Evolutionary conservation across 192 early-diverging fungal species (phyloP), one percentile per base, ranked within the genome.

Genomic region (Coemansia sp.): DNA sequence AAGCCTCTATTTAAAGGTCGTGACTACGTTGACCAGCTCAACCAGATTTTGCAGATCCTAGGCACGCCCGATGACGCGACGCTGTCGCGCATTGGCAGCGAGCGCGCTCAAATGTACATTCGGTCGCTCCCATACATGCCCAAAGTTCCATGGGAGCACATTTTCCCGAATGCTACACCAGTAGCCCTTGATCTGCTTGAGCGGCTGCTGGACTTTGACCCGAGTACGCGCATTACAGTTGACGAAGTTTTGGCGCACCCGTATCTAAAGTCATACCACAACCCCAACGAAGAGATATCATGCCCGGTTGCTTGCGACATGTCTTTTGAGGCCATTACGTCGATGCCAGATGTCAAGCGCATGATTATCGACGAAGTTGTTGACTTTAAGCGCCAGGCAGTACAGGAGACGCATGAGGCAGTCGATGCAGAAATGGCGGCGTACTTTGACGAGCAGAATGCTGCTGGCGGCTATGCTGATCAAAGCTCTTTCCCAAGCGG

Each of bases 21-120:
- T 38, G 97, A 98, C 84, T 96, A 83, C 72, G 95, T 97, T n/a
- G 95, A 99, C 73, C 97, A 99, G 77, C 83, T 99, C 66, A 97
- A 96, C 77, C 93, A 98, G 79, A 99, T 99, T 55, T 82, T 99
- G 57, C 85, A 87, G 59, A 90, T 99, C 49, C 86, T 97, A 47
- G 97, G 97, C 47, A 96, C 96, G 1, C 97, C 97, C n/a, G 92
- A 94, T 71, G 93, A 93, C 63, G 91, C 84, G 32, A 93, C 93
- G 7, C 76, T 98, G 63, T 68, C 82, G 43, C 85, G 93, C 32
- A 92, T 97, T 66, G 95, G 94, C 24, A 94, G 92, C 68, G 93
- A 96, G 61, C 87, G 95, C 67, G 95, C 97, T 16, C 94, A 94
- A 68, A 84, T 93, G 68, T 99, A 99, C 83, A 98, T 99, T 69